These are phyloP conservation scores for Diaporthe citrichinensis DNA, from an alignment of 2,329 filamentous ascomycete genomes.

Conservation along the genomic window DNA sequence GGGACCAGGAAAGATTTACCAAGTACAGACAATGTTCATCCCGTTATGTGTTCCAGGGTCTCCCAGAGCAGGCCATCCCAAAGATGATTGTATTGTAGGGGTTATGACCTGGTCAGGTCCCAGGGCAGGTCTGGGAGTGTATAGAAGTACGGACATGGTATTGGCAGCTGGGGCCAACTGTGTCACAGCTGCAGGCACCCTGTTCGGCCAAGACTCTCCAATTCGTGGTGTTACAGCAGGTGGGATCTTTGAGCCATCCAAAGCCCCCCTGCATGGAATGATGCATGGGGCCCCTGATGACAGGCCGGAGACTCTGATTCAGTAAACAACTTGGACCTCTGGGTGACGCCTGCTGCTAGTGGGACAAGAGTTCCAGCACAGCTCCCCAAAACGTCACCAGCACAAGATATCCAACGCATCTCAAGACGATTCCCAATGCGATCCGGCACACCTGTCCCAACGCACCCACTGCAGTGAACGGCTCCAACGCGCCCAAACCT, in stretches of 20 bases:
- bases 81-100: not conserved
- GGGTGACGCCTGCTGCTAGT: conserved; percentile 32
- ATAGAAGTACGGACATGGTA: no score
- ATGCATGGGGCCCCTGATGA: conserved; percentile 28
- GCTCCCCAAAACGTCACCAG: conserved; percentile 30
- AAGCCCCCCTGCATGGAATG: conserved; percentile 15
- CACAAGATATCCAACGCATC: conserved; percentile 5
- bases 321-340: conserved; percentile 36
- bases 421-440: conserved; percentile 5
- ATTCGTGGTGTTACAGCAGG: not conserved
- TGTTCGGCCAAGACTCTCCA: not conserved
- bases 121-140: not conserved
- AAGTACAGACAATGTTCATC: not conserved
- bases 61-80: not conserved
- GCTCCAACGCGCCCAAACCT: conserved; percentile 5
- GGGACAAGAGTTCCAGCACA: conserved; percentile 29
- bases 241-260: conserved; percentile 6
- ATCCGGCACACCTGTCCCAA: conserved; percentile 14
- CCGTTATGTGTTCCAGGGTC: no score
- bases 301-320: conserved; percentile 29
- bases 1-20: not conserved
- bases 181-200: conserved; percentile 29
- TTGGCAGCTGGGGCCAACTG: conserved; percentile 32
- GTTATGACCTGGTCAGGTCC: not conserved
- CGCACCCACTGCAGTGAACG: conserved; percentile 15